Conservation (phyloP, 352 stramenopile genomes). For the Phytophthora pseudosyringae region DNA sequence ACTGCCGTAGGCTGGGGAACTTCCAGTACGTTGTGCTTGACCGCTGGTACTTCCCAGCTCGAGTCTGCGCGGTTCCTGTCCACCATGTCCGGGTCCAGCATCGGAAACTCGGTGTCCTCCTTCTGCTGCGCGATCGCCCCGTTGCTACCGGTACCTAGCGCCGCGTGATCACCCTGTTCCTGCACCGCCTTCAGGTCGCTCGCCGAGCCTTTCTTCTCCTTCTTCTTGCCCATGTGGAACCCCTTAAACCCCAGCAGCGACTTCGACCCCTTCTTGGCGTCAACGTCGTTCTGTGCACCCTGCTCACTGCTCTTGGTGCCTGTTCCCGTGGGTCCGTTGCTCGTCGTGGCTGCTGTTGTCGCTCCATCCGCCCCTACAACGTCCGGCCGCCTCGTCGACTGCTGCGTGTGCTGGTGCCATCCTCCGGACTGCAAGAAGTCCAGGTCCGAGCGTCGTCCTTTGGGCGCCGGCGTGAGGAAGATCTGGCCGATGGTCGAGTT, state of each 20-base stretch:
- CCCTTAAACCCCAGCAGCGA: slow-evolving; percentile 31
- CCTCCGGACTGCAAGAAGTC: slow-evolving; percentile 38
- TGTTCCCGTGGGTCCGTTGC: not conserved
- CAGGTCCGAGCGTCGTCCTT: slow-evolving; percentile 39
- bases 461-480: slow-evolving; percentile 34
- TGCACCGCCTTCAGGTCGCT: slow-evolving; percentile 22
- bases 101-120: slow-evolving; percentile 36
- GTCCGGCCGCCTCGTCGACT: slow-evolving; percentile 19
- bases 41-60: slow-evolving; percentile 41
- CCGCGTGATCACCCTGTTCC: slow-evolving; percentile 12
- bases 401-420: slow-evolving; percentile 13
- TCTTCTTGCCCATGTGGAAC: slow-evolving; percentile 38
- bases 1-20: slow-evolving; percentile 7
- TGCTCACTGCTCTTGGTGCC: slow-evolving; percentile 5
- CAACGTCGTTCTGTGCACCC: slow-evolving; percentile 7
- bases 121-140: slow-evolving; percentile 3
- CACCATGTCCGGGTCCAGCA: slow-evolving; percentile 41
- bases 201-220: slow-evolving; percentile 24
- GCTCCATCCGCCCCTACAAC: slow-evolving; percentile 21
- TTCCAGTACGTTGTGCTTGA: slow-evolving; percentile 5
- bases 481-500: slow-evolving; percentile 59
- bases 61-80: slow-evolving; percentile 47
- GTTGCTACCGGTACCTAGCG: slow-evolving; percentile 9
- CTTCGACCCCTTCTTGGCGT: slow-evolving; percentile 31
- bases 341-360: not conserved